Conservation (phyloP, 139 green algal genomes). For the Coelastrella sp. region DNA sequence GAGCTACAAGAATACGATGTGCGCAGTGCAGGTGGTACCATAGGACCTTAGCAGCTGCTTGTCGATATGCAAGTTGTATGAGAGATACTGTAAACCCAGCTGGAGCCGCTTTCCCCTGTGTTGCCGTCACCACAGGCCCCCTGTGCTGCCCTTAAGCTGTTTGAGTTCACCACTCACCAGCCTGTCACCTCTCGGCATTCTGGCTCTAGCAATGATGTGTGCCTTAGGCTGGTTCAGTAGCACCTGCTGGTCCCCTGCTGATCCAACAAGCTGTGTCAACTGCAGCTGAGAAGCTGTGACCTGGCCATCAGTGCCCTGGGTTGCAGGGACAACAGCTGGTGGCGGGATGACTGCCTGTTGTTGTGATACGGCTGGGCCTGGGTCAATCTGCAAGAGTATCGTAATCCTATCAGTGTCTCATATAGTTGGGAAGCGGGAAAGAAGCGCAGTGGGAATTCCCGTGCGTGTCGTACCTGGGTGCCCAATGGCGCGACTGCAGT, state of each 20-base stretch:
- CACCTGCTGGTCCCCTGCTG: conserved; percentile 38
- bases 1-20: no score
- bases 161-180: conserved; percentile 10
- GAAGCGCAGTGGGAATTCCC: not conserved
- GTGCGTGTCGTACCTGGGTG: not conserved
- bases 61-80: not conserved
- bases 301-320: conserved; percentile 14
- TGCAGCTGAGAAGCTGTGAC: conserved; percentile 43
- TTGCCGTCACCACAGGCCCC: not conserved
- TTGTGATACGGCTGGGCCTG: not conserved
- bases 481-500: not conserved
- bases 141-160: not conserved
- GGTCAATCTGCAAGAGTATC: not conserved
- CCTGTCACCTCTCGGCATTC: conserved; percentile 22
- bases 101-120: not conserved
- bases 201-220: conserved; percentile 36
- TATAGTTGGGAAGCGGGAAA: not conserved
- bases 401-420: not conserved
- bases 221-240: conserved; percentile 41
- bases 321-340: not conserved
- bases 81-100: not conserved
- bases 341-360: not conserved
- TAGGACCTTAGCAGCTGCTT: no score
- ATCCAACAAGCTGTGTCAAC: conserved; percentile 46
- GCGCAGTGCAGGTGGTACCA: no score